These are phyloP conservation scores for Spinellus fusiger DNA, from an alignment of 192 early-diverging fungal species.

Conservation along the genomic window DNA sequence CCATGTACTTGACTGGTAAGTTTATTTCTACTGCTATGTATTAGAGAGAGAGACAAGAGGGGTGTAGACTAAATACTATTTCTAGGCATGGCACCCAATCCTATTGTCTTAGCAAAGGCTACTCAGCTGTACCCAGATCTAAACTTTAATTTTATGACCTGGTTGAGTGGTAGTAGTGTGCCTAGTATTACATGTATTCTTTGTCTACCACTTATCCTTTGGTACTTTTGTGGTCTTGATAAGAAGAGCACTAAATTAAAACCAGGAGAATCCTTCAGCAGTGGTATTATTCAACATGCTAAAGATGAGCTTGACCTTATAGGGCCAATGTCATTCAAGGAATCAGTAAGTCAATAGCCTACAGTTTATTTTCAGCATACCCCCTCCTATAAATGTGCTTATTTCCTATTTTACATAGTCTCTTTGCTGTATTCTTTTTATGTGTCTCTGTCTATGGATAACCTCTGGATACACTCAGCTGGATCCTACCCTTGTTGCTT, in stretches of 20 bases:
- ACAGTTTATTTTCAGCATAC: background rate
- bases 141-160: slow-evolving; percentile 59
- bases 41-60: background rate
- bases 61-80: background rate
- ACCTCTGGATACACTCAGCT: slow-evolving; percentile 51
- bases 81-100: slow-evolving; percentile 63
- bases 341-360: slow-evolving; percentile 2
- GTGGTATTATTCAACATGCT: slow-evolving; percentile 7
- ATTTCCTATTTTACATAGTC: slow-evolving; percentile 10
- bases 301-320: slow-evolving; percentile 6
- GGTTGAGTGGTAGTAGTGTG: slow-evolving; percentile 51
- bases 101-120: slow-evolving; percentile 57
- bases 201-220: slow-evolving; percentile 18
- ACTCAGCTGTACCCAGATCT: slow-evolving; percentile 52
- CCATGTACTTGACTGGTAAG: slow-evolving; percentile 60
- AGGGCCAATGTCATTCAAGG: slow-evolving; percentile 16
- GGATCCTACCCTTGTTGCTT: slow-evolving; percentile 64
- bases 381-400: background rate
- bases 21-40: background rate
- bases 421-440: slow-evolving; percentile 45
- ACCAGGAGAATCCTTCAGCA: background rate
- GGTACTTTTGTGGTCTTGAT: slow-evolving; percentile 1
- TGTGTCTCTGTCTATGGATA: slow-evolving; percentile 58
- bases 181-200: slow-evolving; percentile 35
- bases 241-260: slow-evolving; percentile 1